A percentile compares a stretch with the other conserved stretches of the same genome.
Conservation (phyloP, 768 basidiomycete species). For the Lentinula edodes region DNA sequence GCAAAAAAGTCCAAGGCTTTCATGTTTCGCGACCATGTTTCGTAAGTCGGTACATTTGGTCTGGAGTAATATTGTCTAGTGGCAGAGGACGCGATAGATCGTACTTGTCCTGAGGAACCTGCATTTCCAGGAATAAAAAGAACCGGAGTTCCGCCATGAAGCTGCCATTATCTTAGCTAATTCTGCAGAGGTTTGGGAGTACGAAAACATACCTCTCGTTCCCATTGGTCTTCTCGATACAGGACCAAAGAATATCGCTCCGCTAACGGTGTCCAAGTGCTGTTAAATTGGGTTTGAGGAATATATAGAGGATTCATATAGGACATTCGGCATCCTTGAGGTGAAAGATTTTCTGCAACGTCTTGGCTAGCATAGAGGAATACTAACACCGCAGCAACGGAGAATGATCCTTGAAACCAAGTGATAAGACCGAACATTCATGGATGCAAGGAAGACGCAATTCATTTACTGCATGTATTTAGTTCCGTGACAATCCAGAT, state of each 20-base stretch:
- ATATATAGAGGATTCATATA: slow-evolving; percentile 93
- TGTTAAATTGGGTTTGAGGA: slow-evolving; percentile 60
- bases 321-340: slow-evolving; percentile 94
- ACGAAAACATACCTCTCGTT: slow-evolving; percentile 47
- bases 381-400: slow-evolving; percentile 25
- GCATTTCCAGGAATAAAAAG: slow-evolving; percentile 98
- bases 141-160: slow-evolving; percentile 57
- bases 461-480: no score
- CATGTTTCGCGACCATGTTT: slow-evolving; percentile 41
- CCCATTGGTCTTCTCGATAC: slow-evolving; percentile 88
- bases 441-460: background rate
- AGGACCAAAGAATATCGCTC: slow-evolving; percentile 80
- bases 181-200: background rate
- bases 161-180: slow-evolving; percentile 13
- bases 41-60: slow-evolving; percentile 49
- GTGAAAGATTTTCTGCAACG: slow-evolving; percentile 53
- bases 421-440: slow-evolving; percentile 11
- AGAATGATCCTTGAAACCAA: slow-evolving; percentile 30
- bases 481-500: background rate
- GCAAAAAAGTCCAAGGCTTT: slow-evolving; percentile 83
- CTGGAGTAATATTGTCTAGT: slow-evolving; percentile 70
- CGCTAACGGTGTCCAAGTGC: slow-evolving; percentile 66
- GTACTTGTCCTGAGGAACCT: slow-evolving; percentile 88
- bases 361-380: slow-evolving; percentile 41
- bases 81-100: slow-evolving; percentile 92